phyloP scores from a whole-genome alignment of 371 early-diverging fungal species.

The Mortierella sp. region DNA sequence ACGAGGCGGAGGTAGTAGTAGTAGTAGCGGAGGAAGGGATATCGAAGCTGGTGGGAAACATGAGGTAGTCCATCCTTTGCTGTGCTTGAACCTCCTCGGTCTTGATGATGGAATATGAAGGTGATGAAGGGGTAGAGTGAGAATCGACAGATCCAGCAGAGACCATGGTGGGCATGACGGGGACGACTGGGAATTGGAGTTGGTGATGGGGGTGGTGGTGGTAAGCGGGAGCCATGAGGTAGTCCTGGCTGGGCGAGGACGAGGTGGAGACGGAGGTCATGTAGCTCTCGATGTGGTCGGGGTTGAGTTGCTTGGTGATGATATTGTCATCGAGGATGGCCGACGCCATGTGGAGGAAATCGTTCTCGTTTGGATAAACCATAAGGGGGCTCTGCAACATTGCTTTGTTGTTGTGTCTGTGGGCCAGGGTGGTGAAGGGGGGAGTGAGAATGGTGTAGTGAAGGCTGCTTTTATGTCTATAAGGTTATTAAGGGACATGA shows the following conservation, averaged over 20 bases:
- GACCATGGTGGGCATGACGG: constrained; percentile 17
- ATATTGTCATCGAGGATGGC: constrained; percentile 42
- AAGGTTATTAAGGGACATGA: not conserved
- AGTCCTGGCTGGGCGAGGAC: constrained; percentile 44
- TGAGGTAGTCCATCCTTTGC: constrained; percentile 26
- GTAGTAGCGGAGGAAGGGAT: constrained; percentile 15
- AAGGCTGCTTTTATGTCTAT: not conserved
- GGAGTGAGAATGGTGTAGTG: not conserved
- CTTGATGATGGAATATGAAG: constrained; percentile 48
- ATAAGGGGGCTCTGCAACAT: constrained; percentile 50
- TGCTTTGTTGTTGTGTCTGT: constrained; percentile 19
- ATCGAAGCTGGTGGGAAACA: constrained; percentile 40
- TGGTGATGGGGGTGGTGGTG: constrained; percentile 37
- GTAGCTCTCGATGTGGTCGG: constrained; percentile 42
- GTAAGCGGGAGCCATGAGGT: constrained; percentile 28
- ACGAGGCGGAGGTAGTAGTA: constrained; percentile 11
- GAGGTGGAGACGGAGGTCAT: constrained; percentile 28
- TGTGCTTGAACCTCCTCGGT: constrained; percentile 35
- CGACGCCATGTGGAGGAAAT: constrained; percentile 33
- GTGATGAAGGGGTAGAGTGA: constrained; percentile 47
- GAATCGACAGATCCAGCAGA: constrained; percentile 8
- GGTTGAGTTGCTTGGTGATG: constrained; percentile 30
- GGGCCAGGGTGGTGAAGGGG: not conserved
- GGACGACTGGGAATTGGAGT: constrained; percentile 33
- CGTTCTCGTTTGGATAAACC: constrained; percentile 43